Evolutionary conservation across 352 stramenopile genomes (phyloP).

Genomic region (Globisporangium paroecandrum): DNA sequence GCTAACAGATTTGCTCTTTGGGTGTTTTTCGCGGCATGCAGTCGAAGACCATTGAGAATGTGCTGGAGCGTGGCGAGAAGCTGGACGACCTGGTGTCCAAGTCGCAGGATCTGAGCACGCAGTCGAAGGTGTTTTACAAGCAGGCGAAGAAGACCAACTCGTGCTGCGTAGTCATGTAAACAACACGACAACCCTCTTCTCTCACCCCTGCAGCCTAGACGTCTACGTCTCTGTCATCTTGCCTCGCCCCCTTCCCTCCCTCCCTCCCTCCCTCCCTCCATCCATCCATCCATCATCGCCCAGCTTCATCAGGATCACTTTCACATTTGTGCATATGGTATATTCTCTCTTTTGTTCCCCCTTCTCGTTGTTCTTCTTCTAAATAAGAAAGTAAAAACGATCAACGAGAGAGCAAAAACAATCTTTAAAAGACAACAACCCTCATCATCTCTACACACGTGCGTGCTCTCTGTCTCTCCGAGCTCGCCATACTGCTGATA

Average conservation of each 20-base stretch:
- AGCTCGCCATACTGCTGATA: not conserved
- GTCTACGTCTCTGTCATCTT: constrained; percentile 7
- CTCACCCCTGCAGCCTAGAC: constrained; percentile 2
- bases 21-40: constrained; percentile 11
- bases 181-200: not conserved
- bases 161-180: constrained; percentile 95
- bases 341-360: constrained; percentile 22
- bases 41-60: constrained; percentile 99
- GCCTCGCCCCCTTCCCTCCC: not conserved
- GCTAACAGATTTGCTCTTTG: constrained; percentile 7
- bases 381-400: constrained; percentile 12
- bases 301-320: constrained; percentile 3
- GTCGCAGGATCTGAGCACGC: constrained; percentile 96
- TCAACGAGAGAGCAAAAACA: constrained; percentile 8
- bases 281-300: not conserved
- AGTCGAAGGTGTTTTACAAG: constrained; percentile 99
- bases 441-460: not conserved
- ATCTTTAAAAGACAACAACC: constrained; percentile 26
- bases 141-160: constrained; percentile 99
- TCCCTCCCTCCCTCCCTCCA: not conserved
- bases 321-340: constrained; percentile 34
- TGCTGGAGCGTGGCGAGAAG: constrained; percentile 98
- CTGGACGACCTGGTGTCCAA: constrained; percentile 99
- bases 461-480: not conserved
- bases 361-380: constrained; percentile 3